Evolutionary conservation across 176 grass and related monocot genomes (phyloP).

Genomic region (Ensete glaucum): DNA sequence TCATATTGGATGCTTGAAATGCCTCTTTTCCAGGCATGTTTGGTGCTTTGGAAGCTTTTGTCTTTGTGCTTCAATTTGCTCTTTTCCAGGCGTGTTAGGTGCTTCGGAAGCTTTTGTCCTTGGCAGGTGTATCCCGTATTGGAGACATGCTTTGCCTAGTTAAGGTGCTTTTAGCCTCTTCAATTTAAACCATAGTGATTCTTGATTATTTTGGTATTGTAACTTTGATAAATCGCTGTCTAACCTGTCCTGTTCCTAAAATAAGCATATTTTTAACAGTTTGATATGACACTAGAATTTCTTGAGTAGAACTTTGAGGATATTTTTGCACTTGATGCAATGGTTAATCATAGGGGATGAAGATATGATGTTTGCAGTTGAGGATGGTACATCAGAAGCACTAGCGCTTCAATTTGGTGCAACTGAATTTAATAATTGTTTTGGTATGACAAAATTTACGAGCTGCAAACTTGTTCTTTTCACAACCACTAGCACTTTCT

Average conservation of each 20-base stretch:
- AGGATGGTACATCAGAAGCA: background rate
- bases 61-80: no score
- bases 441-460: no score
- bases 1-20: no score
- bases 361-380: background rate
- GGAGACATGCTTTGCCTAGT: no score
- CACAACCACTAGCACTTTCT: background rate
- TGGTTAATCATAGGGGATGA: background rate
- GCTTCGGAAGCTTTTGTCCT: no score
- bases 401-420: background rate
- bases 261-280: background rate
- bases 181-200: background rate
- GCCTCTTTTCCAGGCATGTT: no score
- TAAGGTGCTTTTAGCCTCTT: background rate
- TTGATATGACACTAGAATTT: background rate
- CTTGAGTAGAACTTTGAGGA: background rate
- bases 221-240: background rate
- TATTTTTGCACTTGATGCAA: background rate
- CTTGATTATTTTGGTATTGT: background rate
- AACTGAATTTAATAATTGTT: background rate
- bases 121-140: no score
- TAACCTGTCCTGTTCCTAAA: background rate
- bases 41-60: no score
- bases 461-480: no score
- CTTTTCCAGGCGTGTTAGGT: no score